These are phyloP conservation scores for Aquilaria sinensis DNA, from an alignment of 345 rosid genomes.

Conservation along the genomic window DNA sequence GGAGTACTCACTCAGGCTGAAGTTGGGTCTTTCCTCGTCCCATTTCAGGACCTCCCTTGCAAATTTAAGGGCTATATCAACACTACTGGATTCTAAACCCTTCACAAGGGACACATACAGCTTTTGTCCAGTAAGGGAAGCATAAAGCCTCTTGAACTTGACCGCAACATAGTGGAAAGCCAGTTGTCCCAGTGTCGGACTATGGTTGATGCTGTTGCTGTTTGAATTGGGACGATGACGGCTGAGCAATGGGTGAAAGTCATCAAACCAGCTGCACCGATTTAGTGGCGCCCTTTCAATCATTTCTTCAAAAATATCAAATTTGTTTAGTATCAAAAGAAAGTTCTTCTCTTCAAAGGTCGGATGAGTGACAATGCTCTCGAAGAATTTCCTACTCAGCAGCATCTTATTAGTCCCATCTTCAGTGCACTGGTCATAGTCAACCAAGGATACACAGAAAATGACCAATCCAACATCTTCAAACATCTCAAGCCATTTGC, in stretches of 20 bases:
- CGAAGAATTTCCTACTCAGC: slow-evolving; percentile 63
- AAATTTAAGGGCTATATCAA: slow-evolving; percentile 58
- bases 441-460: slow-evolving; percentile 75
- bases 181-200: slow-evolving; percentile 72
- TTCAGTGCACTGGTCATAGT: slow-evolving; percentile 60
- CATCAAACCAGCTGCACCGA: slow-evolving; percentile 84
- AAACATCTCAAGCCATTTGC: slow-evolving; percentile 98
- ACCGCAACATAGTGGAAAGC: slow-evolving; percentile 80
- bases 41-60: slow-evolving; percentile 91
- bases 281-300: slow-evolving; percentile 59
- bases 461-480: slow-evolving; percentile 94
- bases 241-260: slow-evolving; percentile 79
- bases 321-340: slow-evolving; percentile 81
- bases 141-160: slow-evolving; percentile 78
- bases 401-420: slow-evolving; percentile 80
- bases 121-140: slow-evolving; percentile 65
- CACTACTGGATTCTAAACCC: slow-evolving; percentile 65
- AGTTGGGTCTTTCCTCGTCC: slow-evolving; percentile 73
- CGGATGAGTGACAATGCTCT: slow-evolving; percentile 79
- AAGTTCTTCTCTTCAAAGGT: slow-evolving; percentile 86
- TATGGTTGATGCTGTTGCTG: slow-evolving; percentile 53
- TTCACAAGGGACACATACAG: slow-evolving; percentile 60
- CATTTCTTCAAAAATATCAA: slow-evolving; percentile 76
- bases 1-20: slow-evolving; percentile 30
- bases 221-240: slow-evolving; percentile 35